Conservation (phyloP, 192 early-diverging fungal species). For the Mortierella hygrophila region DNA sequence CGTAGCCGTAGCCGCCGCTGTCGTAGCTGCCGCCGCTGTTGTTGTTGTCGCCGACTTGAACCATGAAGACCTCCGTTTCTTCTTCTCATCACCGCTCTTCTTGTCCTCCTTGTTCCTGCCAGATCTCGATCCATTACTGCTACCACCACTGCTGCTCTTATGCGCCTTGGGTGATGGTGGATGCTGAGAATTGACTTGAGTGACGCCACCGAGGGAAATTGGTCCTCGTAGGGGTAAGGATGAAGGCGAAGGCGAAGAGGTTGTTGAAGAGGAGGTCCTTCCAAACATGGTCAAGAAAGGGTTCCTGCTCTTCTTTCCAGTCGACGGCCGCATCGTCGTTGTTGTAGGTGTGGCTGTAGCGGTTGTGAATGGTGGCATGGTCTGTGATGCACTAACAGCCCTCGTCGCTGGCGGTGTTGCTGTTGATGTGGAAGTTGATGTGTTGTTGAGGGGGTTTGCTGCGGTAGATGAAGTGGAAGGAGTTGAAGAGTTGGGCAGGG, state of each 20-base stretch:
- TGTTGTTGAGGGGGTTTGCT: background rate
- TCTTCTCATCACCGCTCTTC: background rate
- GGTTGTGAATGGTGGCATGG: background rate
- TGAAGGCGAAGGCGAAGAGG: background rate
- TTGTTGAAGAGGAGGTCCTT: background rate
- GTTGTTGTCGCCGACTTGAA: background rate
- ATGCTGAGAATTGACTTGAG: background rate
- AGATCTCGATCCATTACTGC: background rate
- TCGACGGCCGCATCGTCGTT: background rate
- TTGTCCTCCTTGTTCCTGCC: background rate
- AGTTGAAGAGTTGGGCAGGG: background rate
- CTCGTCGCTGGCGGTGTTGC: background rate
- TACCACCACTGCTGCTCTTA: background rate
- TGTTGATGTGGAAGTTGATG: background rate
- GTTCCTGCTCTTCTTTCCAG: slow-evolving; percentile 14
- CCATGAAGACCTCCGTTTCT: background rate
- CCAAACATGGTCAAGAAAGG: slow-evolving; percentile 29
- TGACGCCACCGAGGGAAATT: background rate
- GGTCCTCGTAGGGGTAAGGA: background rate
- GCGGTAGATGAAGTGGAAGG: background rate
- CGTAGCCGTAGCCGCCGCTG: background rate
- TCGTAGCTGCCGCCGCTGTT: too few species aligned
- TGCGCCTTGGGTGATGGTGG: background rate
- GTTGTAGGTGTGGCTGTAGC: background rate
- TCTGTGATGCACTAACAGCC: background rate